A percentile compares a stretch with the other conserved stretches of the same genome.
phyloP scores from a whole-genome alignment of 2,329 filamentous ascomycete genomes.

The Trichophyton simii region DNA sequence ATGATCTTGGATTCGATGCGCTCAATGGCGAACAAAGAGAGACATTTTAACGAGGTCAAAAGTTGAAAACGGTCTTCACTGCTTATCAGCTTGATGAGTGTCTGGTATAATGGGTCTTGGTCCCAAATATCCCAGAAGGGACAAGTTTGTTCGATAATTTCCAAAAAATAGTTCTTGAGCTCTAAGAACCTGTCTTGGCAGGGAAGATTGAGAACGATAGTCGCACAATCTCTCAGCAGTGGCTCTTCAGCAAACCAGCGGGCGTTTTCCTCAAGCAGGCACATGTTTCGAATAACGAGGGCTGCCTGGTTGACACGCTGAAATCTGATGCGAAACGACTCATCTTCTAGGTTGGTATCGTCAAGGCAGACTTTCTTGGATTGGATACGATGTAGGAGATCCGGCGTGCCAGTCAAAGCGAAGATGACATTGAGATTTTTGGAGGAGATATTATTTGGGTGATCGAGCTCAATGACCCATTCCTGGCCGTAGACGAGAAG shows the following conservation, averaged over 20 bases:
- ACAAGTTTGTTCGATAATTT: conserved; percentile 83
- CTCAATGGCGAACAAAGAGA: conserved; percentile 81
- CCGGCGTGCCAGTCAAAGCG: conserved; percentile 52
- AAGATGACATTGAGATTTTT: conserved; percentile 45
- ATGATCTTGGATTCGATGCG: conserved; percentile 67
- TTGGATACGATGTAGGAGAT: conserved; percentile 60
- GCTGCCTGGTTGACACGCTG: conserved; percentile 73
- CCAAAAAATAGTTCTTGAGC: conserved; percentile 78
- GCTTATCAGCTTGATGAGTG: conserved; percentile 46
- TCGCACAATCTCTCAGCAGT: conserved; percentile 67
- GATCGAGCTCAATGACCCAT: conserved; percentile 67
- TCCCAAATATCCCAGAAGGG: conserved; percentile 62
- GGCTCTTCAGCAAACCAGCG: conserved; percentile 53
- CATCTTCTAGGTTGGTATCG: conserved; percentile 56
- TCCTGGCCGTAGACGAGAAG: conserved; percentile 67
- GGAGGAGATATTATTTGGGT: conserved; percentile 31
- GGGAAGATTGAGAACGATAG: conserved; percentile 69
- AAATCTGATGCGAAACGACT: conserved; percentile 56
- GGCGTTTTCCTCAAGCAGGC: conserved; percentile 83
- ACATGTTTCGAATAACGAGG: conserved; percentile 87
- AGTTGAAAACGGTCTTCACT: conserved; percentile 71
- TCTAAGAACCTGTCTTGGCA: conserved; percentile 59
- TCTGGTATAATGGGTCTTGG: conserved; percentile 66
- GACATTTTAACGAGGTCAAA: conserved; percentile 63
- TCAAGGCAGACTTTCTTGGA: conserved; percentile 48